Percentiles rank a stretch among this genome's conserved stretches.
These are phyloP conservation scores for Fusarium irregulare DNA, from an alignment of 2,329 filamentous ascomycete species.

Conservation along the genomic window DNA sequence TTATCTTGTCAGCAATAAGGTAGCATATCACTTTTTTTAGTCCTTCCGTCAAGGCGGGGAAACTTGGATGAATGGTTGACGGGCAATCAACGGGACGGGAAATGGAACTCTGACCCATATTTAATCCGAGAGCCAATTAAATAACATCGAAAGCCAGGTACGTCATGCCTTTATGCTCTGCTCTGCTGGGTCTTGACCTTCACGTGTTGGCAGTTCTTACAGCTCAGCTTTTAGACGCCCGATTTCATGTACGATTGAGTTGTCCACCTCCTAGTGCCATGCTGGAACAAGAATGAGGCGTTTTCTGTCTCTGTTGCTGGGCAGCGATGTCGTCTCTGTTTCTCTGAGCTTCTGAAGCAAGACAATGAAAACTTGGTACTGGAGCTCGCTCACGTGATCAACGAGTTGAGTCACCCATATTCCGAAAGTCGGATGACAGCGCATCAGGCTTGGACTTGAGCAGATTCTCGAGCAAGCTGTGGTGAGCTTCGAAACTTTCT, in stretches of 20 bases:
- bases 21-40: constrained; percentile 16
- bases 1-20: constrained; percentile 12
- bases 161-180: constrained; percentile 20
- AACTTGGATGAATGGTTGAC: constrained; percentile 1
- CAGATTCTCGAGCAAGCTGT: background rate
- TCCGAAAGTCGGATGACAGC: background rate
- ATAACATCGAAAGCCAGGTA: constrained; percentile 25
- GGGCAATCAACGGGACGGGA: constrained; percentile 4
- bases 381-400: constrained; percentile 1
- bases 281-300: constrained; percentile 2
- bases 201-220: constrained; percentile 11
- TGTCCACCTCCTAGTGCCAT: background rate
- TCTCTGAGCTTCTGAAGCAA: background rate
- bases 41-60: constrained; percentile 32
- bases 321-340: constrained; percentile 5
- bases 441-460: background rate
- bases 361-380: background rate
- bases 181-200: background rate
- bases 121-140: constrained; percentile 36
- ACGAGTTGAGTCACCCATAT: background rate
- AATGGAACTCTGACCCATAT: constrained; percentile 24
- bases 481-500: background rate
- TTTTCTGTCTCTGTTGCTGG: constrained; percentile 7
- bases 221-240: constrained; percentile 22
- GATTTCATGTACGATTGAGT: constrained; percentile 16